Evolutionary conservation across 2,329 filamentous ascomycete genomes (phyloP).

Genomic region (Penicillium paneum): DNA sequence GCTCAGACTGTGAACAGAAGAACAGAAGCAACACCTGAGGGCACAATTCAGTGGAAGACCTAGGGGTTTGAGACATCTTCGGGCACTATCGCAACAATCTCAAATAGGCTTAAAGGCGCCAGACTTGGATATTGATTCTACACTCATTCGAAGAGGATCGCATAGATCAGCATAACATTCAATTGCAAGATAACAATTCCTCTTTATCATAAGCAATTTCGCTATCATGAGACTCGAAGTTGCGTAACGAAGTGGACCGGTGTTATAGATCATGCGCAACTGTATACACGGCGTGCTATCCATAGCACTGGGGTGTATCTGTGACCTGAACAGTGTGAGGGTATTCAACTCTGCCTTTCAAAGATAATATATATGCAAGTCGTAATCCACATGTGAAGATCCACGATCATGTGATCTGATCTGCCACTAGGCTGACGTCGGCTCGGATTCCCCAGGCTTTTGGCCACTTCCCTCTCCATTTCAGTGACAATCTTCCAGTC

Average conservation of each 20-base stretch:
- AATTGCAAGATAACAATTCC: not conserved
- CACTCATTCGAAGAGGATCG: not conserved
- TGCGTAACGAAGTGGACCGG: not conserved
- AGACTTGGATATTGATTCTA: not conserved
- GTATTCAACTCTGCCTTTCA: not conserved
- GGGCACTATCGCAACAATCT: not conserved
- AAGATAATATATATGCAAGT: not conserved
- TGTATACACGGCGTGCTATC: not conserved
- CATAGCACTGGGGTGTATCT: not conserved
- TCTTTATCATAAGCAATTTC: not conserved
- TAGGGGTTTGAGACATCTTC: not conserved
- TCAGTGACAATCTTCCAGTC: not conserved
- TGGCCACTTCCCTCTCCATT: slow-evolving; percentile 5
- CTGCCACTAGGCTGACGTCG: not conserved
- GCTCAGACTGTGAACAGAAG: not conserved
- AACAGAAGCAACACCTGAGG: too few species aligned
- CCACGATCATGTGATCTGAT: slow-evolving; percentile 4
- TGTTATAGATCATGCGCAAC: not conserved
- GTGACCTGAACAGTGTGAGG: too few species aligned
- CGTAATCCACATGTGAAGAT: not conserved
- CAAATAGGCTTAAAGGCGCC: not conserved
- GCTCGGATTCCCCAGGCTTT: not conserved
- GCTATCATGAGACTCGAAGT: not conserved
- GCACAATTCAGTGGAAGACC: too few species aligned
- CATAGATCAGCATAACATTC: not conserved